Evolutionary conservation across 441 rosid genomes (phyloP), one percentile per base, ranked within the genome.

Genomic region (Erodium moschatum): DNA sequence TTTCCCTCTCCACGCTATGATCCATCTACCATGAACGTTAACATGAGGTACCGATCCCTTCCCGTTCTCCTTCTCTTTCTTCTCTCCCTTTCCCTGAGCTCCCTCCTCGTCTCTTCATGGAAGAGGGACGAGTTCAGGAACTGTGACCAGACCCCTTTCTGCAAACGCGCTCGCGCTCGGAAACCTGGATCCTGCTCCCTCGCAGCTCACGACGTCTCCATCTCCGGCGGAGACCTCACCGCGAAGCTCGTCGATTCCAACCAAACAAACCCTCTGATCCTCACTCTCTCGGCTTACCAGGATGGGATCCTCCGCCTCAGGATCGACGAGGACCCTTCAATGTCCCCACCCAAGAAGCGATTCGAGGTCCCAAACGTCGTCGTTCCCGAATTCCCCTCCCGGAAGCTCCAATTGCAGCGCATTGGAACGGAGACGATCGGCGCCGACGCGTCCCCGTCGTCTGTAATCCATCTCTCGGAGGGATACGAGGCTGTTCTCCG

Each of bases 61-160:
- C 35, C 35, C 35, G 0, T 31, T 31, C 6, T 31, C 0, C 35
- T 31, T 1, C 35, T 31, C 44, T 76, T 89, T 64, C 48, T 89
- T 56, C 73, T 79, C 70, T 80, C 86, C 50, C 5, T 50, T 74
- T 77, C 79, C 44, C 85, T 70, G 2, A 10, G 72, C 73, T 56
- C 89, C 9, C 62, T 56, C 62, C 13, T 56, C 27, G 81, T 75
- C 67, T 60, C 76, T 48, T 88, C 97, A 33, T 95, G 97, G 97
- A 95, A 95, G 79, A 88, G 83, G 65, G 99, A 95, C 5, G 99
- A 95, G 81, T 95, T 95, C 72, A 84, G 99, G n/a, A 84, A 75
- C 86, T 95, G 99, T 70, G 74, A 95, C 65, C 97, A 95, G 73
- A 89, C 96, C 65, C 99, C 99, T 2, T 95, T 95, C 80, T 95